These are phyloP conservation scores for Auricularia sp. DNA, from an alignment of 768 basidiomycete species.

Conservation along the genomic window DNA sequence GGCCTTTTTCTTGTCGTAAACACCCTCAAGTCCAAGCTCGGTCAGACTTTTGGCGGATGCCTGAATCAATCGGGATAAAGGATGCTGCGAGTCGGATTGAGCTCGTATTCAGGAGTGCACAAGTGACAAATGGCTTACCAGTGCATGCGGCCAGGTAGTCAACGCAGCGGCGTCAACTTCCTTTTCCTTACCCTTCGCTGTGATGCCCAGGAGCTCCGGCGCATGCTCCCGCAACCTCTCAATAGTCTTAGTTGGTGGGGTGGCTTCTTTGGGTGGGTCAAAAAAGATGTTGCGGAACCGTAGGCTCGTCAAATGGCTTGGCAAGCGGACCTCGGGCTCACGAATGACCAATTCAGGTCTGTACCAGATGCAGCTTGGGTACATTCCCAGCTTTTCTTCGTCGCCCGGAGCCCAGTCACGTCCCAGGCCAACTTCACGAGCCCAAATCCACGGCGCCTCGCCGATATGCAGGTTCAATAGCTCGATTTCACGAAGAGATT, in stretches of 20 bases:
- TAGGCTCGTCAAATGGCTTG: background rate
- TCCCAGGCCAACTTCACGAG: background rate
- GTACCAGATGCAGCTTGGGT: background rate
- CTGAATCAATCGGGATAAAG: background rate
- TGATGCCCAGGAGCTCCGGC: background rate
- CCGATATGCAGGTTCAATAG: background rate
- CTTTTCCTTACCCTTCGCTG: background rate
- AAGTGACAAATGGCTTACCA: background rate
- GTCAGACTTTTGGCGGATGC: background rate
- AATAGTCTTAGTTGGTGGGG: background rate
- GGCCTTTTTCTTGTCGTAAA: background rate
- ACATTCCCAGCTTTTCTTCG: background rate
- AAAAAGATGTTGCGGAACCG: background rate
- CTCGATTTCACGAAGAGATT: background rate
- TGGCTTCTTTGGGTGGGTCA: background rate
- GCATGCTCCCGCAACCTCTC: background rate
- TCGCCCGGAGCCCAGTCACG: background rate
- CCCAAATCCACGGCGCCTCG: background rate
- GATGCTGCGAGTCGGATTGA: background rate
- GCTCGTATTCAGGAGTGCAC: background rate
- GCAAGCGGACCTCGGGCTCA: background rate
- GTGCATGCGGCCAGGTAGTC: background rate
- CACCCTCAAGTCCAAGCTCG: background rate
- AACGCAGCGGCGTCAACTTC: background rate
- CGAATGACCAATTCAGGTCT: background rate